A percentile compares a stretch with the other conserved stretches of the same genome.
phyloP scores from a whole-genome alignment of 768 basidiomycete species.

The Strobilomyces confusus region DNA sequence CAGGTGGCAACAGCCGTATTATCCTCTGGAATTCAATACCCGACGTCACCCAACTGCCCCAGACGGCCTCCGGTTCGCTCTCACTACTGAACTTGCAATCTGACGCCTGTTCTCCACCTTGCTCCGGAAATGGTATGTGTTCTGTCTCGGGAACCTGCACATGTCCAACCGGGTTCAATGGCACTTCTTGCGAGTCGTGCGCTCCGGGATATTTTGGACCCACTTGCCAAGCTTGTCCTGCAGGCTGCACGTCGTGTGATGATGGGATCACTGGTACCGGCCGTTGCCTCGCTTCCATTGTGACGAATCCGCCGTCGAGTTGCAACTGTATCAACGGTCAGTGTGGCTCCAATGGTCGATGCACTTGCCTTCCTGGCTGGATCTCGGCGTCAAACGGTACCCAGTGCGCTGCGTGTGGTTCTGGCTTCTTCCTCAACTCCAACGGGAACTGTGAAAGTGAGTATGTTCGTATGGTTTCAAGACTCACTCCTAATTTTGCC shows the following conservation, averaged over 20 bases:
- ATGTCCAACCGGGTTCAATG: constrained; percentile 73
- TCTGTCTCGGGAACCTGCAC: constrained; percentile 64
- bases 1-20: constrained; percentile 53
- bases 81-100: constrained; percentile 70
- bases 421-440: constrained; percentile 70
- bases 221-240: constrained; percentile 64
- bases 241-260: constrained; percentile 67
- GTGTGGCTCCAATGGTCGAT: constrained; percentile 66
- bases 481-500: not conserved
- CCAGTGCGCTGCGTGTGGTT: constrained; percentile 67
- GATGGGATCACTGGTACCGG: constrained; percentile 79
- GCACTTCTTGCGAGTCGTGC: constrained; percentile 77
- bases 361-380: constrained; percentile 78
- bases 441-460: constrained; percentile 71
- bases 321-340: constrained; percentile 84
- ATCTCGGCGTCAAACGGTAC: constrained; percentile 66
- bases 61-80: constrained; percentile 44
- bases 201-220: constrained; percentile 72
- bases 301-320: constrained; percentile 51
- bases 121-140: constrained; percentile 71
- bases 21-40: constrained; percentile 79
- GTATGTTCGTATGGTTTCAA: constrained; percentile 8
- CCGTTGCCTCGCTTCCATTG: constrained; percentile 52
- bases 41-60: constrained; percentile 66
- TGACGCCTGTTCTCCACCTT: constrained; percentile 68